These are phyloP conservation scores for Hypoxylon fragiforme DNA, from an alignment of 495 filamentous ascomycete species.

Conservation along the genomic window DNA sequence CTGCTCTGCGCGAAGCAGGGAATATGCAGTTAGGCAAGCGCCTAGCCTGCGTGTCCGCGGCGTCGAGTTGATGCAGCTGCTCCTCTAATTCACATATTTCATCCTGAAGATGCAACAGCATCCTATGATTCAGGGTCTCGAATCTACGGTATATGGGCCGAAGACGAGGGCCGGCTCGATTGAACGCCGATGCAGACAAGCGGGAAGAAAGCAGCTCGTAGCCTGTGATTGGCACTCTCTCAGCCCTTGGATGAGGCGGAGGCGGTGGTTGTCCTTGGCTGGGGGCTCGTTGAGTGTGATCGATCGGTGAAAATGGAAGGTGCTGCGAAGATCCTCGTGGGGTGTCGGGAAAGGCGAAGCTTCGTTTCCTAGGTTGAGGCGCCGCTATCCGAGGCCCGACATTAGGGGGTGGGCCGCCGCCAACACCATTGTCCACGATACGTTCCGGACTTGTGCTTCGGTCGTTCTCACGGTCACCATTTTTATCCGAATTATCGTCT, in stretches of 20 bases:
- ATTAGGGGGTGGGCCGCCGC: constrained; percentile 2
- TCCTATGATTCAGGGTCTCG: constrained; percentile 78
- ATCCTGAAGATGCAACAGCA: constrained; percentile 84
- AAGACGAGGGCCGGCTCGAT: constrained; percentile 40
- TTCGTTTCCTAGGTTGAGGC: constrained; percentile 22
- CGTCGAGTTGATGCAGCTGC: constrained; percentile 71
- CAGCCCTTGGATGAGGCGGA: constrained; percentile 39
- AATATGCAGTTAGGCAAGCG: constrained; percentile 54
- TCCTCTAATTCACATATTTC: constrained; percentile 81
- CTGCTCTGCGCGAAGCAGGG: constrained; percentile 67
- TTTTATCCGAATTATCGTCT: constrained; percentile 38
- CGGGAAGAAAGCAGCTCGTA: constrained; percentile 69
- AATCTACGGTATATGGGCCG: constrained; percentile 85
- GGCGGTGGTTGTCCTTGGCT: constrained; percentile 32
- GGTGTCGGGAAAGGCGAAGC: constrained; percentile 43
- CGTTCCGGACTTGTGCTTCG: constrained; percentile 51
- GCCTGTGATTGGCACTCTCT: constrained; percentile 54
- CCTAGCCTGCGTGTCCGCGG: constrained; percentile 68
- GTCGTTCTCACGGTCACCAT: constrained; percentile 46
- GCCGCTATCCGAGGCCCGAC: constrained; percentile 13
- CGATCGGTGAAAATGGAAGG: constrained; percentile 33
- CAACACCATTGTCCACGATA: constrained; percentile 37
- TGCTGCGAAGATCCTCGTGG: constrained; percentile 35
- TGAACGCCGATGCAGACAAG: constrained; percentile 49
- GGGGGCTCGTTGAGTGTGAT: constrained; percentile 36